Evolutionary conservation across 148 eudicot genomes (phyloP), one percentile per base, ranked within the genome.

Genomic region (Fagopyrum tataricum): DNA sequence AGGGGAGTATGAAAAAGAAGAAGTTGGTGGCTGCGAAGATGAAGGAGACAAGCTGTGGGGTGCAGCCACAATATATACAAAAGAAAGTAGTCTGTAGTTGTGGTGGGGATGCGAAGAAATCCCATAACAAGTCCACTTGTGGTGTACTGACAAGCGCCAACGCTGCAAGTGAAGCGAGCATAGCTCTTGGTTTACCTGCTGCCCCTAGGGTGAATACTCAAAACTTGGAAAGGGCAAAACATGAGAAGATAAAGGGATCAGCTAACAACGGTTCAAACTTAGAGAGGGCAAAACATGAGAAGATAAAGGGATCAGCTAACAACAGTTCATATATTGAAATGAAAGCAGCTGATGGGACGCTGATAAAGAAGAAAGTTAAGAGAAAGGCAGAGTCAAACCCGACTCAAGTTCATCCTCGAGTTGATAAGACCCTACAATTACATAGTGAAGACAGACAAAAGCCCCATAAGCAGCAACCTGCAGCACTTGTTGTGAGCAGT

Each of bases 301-400:
- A 70, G 49, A 4, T 43, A 70, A 70, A 70, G 44, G 24, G 51
- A 8, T 44, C 52, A 21, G 72, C n/a, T 18, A 70, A 37, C 37
- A 31, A 0, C 39, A 46, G 52, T 44, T 44, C 52, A 9, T 46
- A 70, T 8, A 6, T 26, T 4, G 72, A 69, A 46, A n/a, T 42
- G 13, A 70, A 51, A 31, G 72, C 52, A 2, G 26, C 52, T 43
- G 72, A 70, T 70, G 72, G 72, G 14, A 46, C 48, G 2, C 6
- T 70, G 72, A 31, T 70, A 37, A 70, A 70, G 49, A 70, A 70
- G 72, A 70, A 70, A 23, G 72, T 70, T 21, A 70, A 46, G 72
- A 70, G 72, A 51, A 70, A 70, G 72, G 31, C 52, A 70, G 72
- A 70, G 26, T 7, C 31, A 9, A 43, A 70, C 39, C 31, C 18